Base-by-base conservation (phyloP, 2,329 filamentous ascomycete species). In the Daldinia eschscholtzii region DNA sequence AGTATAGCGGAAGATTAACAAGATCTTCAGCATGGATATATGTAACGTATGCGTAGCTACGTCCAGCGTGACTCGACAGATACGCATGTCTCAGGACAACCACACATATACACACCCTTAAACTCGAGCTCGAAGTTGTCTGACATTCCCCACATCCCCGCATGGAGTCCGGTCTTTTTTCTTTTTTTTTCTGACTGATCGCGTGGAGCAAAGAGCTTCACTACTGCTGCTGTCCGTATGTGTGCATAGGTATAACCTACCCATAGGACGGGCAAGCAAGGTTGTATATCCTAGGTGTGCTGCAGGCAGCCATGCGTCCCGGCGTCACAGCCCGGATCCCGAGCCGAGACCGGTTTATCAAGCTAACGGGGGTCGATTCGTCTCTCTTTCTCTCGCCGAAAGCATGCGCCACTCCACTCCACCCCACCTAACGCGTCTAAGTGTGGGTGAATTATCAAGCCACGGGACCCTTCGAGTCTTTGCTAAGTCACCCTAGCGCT, bases 61-160 rank as follows among this genome's bases (percentile, higher is more conserved):
- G 67, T 18, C 30, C 67, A 55, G 69, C 69, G 61, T 72, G 70
- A 72, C 70, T 72, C 67, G 70, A 70, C 60, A 46, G 59, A 44
- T 42, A 52, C 56, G 67, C 59, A 70, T 70, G 70, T 72, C 63
- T 70, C 44, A 62, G 59, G 46, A n/a, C 46, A 30, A 56, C 58
- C 12, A 28, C 39, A 46, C 50, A 41, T 44, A 41, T 12, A 28
- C n/a, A 57, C 56, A 58, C 18, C 35, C 35, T 39, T 15, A 39
- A 39, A 15, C 12, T 39, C 35, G 12, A 37, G 12, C 26, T 53
- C 55, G 33, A 3, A 52, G 20, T 23, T 33, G 50, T 57, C 58
- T 52, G 37, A 50, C 59, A 23, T 71, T 52, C 68, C 55, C 69
- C 69, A 69, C 69, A 69, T 69, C 69, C 69, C 46, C 69, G 63